Percentiles rank a stretch among this genome's conserved stretches.
Evolutionary conservation across 2,329 filamentous ascomycete genomes (phyloP).

Genomic region (Botryotinia narcissicola): DNA sequence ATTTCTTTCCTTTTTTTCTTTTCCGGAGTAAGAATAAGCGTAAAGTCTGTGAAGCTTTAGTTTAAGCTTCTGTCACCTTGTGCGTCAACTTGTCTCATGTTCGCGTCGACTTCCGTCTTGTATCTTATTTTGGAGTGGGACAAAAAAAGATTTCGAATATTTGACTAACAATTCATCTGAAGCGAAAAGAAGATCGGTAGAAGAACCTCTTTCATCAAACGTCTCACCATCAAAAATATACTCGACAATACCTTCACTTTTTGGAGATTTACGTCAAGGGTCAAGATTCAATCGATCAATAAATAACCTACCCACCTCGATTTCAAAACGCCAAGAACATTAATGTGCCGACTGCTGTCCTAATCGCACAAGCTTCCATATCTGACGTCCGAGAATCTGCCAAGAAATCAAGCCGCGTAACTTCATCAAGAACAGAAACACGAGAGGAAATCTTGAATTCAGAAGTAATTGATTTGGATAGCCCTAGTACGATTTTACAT

Average conservation of each 20-base stretch:
- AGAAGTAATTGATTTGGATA: not conserved
- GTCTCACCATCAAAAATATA: constrained; percentile 26
- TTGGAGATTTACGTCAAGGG: not conserved
- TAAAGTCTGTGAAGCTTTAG: constrained; percentile 7
- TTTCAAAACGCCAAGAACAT: constrained; percentile 6
- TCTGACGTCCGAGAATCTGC: constrained; percentile 16
- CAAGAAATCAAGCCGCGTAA: constrained; percentile 13
- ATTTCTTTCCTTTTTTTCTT: not conserved
- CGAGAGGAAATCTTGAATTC: not conserved
- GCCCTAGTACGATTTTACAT: not conserved
- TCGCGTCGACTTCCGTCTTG: constrained; percentile 24
- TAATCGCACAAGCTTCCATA: constrained; percentile 9
- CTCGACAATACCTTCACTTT: not conserved
- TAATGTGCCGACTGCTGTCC: constrained; percentile 4
- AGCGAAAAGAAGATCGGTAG: constrained; percentile 29
- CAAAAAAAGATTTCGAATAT: constrained; percentile 15
- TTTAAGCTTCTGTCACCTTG: constrained; percentile 36
- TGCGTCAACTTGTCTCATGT: constrained; percentile 35
- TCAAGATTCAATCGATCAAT: not conserved
- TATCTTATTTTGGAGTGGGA: constrained; percentile 12
- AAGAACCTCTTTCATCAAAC: constrained; percentile 21
- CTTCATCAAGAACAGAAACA: not conserved
- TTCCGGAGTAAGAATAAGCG: constrained; percentile 4
- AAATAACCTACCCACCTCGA: not conserved
- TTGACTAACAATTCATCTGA: constrained; percentile 36